A percentile compares a stretch with the other conserved stretches of the same genome.
phyloP scores from a whole-genome alignment of 306 rosid species.

The Pterocarpus macrocarpus region DNA sequence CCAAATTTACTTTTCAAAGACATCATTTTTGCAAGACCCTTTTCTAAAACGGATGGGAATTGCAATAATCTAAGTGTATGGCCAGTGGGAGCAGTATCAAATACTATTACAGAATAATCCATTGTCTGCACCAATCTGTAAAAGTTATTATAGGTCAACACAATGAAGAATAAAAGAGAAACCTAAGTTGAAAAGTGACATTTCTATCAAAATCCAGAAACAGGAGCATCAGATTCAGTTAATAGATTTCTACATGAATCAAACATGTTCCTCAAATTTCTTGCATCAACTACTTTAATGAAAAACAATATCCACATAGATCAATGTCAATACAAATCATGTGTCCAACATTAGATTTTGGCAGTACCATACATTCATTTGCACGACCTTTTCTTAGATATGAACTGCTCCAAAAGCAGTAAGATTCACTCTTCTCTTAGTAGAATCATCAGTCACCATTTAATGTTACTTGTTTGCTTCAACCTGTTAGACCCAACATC shows the following conservation, averaged over 20 bases:
- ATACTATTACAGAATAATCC: conserved; percentile 98
- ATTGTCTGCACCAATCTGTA: conserved; percentile 97
- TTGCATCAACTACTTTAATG: not conserved
- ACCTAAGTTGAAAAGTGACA: conserved; percentile 4
- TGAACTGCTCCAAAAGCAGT: no score
- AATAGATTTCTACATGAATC: conserved; percentile 33
- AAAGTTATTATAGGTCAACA: conserved; percentile 36
- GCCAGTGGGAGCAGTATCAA: conserved; percentile 99
- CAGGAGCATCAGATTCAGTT: not conserved
- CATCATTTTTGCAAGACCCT: conserved; percentile 95
- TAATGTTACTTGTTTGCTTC: conserved; percentile 4
- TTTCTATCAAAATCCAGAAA: conserved; percentile 30
- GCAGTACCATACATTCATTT: not conserved
- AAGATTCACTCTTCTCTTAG: not conserved
- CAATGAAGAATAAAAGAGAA: not conserved
- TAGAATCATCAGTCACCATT: conserved; percentile 12
- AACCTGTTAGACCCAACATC: conserved; percentile 5
- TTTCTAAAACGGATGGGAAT: conserved; percentile 94
- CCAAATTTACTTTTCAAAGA: conserved; percentile 96
- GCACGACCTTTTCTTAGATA: not conserved
- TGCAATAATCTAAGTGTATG: conserved; percentile 95
- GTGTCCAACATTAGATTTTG: not conserved
- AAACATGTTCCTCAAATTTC: conserved; percentile 25
- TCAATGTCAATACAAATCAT: not conserved
- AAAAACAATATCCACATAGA: conserved; percentile 19